Conservation (phyloP, 768 basidiomycete genomes). For the Panaeolus cyanescens region DNA sequence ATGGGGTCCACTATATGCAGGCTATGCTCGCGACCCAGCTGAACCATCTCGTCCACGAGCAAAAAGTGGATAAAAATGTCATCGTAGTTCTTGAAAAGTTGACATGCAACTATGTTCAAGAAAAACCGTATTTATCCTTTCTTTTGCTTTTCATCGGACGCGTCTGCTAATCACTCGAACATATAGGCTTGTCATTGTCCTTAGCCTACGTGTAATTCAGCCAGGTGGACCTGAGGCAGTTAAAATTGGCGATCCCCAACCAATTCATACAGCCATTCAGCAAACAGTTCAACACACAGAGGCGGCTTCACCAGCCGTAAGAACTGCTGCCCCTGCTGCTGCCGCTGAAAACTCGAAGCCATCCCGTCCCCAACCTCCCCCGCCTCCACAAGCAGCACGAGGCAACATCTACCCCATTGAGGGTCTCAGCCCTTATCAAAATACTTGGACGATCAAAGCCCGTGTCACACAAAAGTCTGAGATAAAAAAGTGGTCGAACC, state of each 20-base stretch:
- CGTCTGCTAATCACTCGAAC: neutral
- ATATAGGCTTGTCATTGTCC: slow-evolving; percentile 78
- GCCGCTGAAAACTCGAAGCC: slow-evolving; percentile 9
- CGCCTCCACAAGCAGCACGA: slow-evolving; percentile 27
- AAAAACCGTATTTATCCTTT: slow-evolving; percentile 64
- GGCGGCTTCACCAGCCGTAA: slow-evolving; percentile 29
- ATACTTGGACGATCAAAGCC: slow-evolving; percentile 98
- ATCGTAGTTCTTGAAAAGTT: slow-evolving; percentile 73
- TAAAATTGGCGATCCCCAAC: slow-evolving; percentile 72
- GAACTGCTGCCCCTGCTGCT: slow-evolving; percentile 21
- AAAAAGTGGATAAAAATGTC: slow-evolving; percentile 62
- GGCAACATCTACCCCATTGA: slow-evolving; percentile 78
- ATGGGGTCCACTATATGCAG: slow-evolving; percentile 85
- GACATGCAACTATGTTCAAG: slow-evolving; percentile 83
- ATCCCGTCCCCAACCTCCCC: slow-evolving; percentile 16
- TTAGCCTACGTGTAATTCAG: slow-evolving; percentile 61
- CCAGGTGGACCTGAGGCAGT: slow-evolving; percentile 35
- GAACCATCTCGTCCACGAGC: slow-evolving; percentile 70
- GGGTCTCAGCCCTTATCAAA: slow-evolving; percentile 93
- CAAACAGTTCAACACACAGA: slow-evolving; percentile 21
- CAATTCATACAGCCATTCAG: slow-evolving; percentile 29
- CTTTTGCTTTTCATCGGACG: neutral
- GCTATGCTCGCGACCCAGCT: slow-evolving; percentile 95
- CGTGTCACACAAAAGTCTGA: slow-evolving; percentile 90
- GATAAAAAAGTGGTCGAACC: slow-evolving; percentile 87